Evolutionary conservation across 2,329 filamentous ascomycete species (phyloP).

Genomic region (Colletotrichum viniferum): DNA sequence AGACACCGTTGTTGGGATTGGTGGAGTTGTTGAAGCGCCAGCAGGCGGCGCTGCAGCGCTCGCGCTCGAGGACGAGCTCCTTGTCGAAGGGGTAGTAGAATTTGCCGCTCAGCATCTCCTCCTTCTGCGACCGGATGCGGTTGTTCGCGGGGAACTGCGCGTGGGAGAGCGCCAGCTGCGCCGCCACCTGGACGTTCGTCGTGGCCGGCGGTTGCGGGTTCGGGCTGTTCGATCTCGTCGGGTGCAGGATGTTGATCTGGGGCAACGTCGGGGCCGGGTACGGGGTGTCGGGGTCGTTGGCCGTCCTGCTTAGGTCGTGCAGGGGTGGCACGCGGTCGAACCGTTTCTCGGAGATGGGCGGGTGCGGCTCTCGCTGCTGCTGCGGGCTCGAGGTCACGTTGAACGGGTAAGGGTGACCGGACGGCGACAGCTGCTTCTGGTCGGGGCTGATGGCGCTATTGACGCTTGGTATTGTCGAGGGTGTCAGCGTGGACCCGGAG

Average conservation of each 20-base stretch:
- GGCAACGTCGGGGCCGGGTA: constrained; percentile 55
- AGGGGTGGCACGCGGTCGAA: constrained; percentile 66
- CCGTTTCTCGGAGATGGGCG: constrained; percentile 55
- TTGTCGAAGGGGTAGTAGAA: constrained; percentile 81
- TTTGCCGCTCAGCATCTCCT: constrained; percentile 84
- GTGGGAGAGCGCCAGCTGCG: constrained; percentile 64
- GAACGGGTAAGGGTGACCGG: not conserved
- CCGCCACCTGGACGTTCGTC: constrained; percentile 57
- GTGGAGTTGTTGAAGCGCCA: constrained; percentile 87
- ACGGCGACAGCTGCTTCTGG: constrained; percentile 56
- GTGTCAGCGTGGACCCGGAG: not conserved
- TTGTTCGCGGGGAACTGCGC: constrained; percentile 47
- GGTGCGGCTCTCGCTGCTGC: not conserved
- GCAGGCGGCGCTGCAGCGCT: constrained; percentile 80
- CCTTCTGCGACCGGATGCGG: constrained; percentile 71
- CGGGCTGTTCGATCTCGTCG: constrained; percentile 54
- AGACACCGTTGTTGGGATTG: constrained; percentile 75
- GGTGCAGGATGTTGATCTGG: constrained; percentile 61
- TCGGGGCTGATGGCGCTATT: constrained; percentile 60
- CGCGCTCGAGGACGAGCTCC: constrained; percentile 81
- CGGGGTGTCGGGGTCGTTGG: constrained; percentile 57
- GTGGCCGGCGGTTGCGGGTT: constrained; percentile 37
- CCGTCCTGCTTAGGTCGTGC: constrained; percentile 57
- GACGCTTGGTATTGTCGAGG: constrained; percentile 61
- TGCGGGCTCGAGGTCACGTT: constrained; percentile 28